These are phyloP conservation scores for Xanthoceras sorbifolium DNA, from an alignment of 345 rosid genomes.

Conservation along the genomic window DNA sequence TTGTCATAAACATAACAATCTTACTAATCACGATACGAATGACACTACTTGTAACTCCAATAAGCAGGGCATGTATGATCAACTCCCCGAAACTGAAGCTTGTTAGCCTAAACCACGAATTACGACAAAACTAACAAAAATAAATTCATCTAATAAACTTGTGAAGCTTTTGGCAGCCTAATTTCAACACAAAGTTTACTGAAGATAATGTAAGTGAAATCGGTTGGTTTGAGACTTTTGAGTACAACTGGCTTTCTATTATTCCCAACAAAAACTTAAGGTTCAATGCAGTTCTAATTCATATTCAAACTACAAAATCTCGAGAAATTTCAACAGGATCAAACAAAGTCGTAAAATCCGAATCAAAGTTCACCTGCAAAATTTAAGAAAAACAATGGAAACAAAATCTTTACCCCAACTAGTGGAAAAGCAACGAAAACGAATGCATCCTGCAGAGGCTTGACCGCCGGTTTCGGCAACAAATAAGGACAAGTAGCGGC, in stretches of 20 bases:
- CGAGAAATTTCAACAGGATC: background rate
- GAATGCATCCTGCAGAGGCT: constrained; percentile 66
- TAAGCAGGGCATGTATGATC: constrained; percentile 1
- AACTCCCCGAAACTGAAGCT: background rate
- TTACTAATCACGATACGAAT: background rate
- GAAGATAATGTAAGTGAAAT: background rate
- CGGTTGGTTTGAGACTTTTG: no score
- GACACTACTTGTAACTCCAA: background rate
- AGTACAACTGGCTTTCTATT: background rate
- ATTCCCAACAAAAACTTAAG: background rate
- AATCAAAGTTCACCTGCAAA: background rate
- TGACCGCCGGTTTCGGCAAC: constrained; percentile 58
- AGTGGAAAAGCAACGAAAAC: constrained; percentile 78
- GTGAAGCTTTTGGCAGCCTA: background rate
- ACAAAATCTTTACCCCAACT: constrained; percentile 63
- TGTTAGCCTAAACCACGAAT: background rate
- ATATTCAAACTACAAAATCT: background rate
- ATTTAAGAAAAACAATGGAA: background rate
- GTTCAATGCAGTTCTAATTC: background rate
- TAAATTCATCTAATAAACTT: background rate
- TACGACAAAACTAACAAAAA: background rate
- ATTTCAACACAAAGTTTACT: background rate
- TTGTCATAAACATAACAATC: no score
- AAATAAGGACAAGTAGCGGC: constrained; percentile 79
- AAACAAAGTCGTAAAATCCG: background rate